Evolutionary conservation across 176 grass and related monocot genomes (phyloP), one percentile per base, ranked within the genome.

Genomic region (Oryza officinalis): DNA sequence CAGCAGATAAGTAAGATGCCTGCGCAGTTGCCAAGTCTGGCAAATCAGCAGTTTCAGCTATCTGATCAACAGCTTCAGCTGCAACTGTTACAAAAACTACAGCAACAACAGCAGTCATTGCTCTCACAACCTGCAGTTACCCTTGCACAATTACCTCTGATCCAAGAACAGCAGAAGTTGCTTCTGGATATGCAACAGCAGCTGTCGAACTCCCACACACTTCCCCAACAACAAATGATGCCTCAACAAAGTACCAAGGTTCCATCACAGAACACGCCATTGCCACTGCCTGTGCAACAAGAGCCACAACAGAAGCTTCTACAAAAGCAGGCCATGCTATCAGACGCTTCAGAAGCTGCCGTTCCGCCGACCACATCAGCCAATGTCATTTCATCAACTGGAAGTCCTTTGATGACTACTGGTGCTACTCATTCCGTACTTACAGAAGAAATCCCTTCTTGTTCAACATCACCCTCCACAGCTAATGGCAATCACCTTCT

Each of bases 141-240:
- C 78, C 87, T 89, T 88, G 88, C 93, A 77, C 93, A 95, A 85
- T 67, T 93, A 59, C 87, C 89, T 38, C 61, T 88, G 65, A 92
- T 90, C 40, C 96, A 95, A 74, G 97, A 99, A 67, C 94, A 99
- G 65, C 93, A 99, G 78, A 99, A 92, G 75, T 54, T 90, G 76
- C 87, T 94, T 80, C 68, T 92, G 75, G 93, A 96, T 87, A 88
- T 89, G 71, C 88, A 93, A 47, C 93, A 94, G 83, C 97, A 96
- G 70, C 75, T 95, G 26, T 71, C 92, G 26, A 94, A 69, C 75
- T 91, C 89, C 10, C 89, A 90, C 35, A 78, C 90, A 75, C 68
- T 96, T 84, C 20, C 90, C 32, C 97, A 96, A 20, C 93, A 90
- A 75, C 87, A 96, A 72, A 84, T 78, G 67, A 90, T 86, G 76